Percentiles rank a stretch among this genome's conserved stretches.
These are phyloP conservation scores for Pleurotus djamor DNA, from an alignment of 768 basidiomycete genomes.

Conservation along the genomic window DNA sequence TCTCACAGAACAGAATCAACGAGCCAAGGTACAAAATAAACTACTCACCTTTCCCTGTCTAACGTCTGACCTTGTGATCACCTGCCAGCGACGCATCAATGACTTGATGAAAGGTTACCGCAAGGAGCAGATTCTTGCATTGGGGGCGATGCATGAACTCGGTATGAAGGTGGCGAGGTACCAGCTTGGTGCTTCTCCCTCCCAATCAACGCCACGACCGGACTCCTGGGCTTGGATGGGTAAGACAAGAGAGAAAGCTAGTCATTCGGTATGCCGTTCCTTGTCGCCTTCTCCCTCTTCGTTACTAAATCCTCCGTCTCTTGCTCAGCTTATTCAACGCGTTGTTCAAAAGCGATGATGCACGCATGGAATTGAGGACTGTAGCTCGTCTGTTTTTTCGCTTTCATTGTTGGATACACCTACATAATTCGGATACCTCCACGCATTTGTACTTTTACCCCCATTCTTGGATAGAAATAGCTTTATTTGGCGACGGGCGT, in stretches of 20 bases:
- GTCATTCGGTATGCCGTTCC: neutral
- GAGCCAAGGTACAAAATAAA: constrained; percentile 45
- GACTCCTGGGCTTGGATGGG: constrained; percentile 48
- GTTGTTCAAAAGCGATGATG: neutral
- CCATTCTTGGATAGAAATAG: neutral
- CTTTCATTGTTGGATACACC: neutral
- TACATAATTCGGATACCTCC: constrained; percentile 1
- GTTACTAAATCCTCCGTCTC: neutral
- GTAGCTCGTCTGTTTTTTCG: neutral
- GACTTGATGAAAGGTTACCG: constrained; percentile 64
- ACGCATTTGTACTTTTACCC: constrained; percentile 5
- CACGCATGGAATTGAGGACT: neutral
- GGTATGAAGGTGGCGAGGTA: constrained; percentile 65
- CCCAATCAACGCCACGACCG: constrained; percentile 44
- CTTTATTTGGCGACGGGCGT: neutral
- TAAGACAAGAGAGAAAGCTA: constrained; percentile 4
- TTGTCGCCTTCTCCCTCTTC: neutral
- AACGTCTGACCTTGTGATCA: neutral
- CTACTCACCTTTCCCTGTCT: neutral
- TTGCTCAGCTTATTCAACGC: neutral
- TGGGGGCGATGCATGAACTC: constrained; percentile 67
- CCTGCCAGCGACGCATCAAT: constrained; percentile 39
- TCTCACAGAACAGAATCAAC: constrained; percentile 60
- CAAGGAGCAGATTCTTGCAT: constrained; percentile 80
- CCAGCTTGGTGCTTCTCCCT: constrained; percentile 50